Evolutionary conservation across 2,329 filamentous ascomycete species (phyloP), one percentile per base, ranked within the genome.

Genomic region (Hypoxylon sp.): DNA sequence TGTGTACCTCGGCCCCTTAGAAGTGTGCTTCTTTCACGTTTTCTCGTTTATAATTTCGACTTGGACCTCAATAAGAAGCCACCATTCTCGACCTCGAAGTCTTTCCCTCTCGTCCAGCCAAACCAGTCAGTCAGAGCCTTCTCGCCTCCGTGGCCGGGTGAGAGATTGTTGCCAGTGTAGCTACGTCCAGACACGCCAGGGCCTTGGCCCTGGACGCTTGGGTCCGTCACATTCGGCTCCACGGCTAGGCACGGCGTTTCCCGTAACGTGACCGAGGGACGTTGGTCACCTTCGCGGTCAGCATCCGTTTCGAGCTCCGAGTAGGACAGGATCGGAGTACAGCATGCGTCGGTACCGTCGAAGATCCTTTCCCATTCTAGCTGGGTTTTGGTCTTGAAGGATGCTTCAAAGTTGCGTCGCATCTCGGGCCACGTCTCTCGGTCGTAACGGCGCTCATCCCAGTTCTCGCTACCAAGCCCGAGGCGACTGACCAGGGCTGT

Each of bases 261-360:
- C 31, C 80, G 82, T 68, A 97, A 74, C 29, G 86, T 86, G 8
- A 93, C 89, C 1, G 82, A 76, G 1, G 90, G 89, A 59, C 90
- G 76, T 75, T 91, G 89, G 64, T 92, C 89, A 42, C 88, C 84
- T 69, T 87, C 85, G 45, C 79, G 76, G n/a, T 55, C 60, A 7
- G 70, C 47, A 29, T 77, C 71, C 2, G 58, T 67, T 66, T 71
- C 65, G 29, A 69, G 58, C 70, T 77, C 76, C n/a, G 66, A 69
- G 64, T 92, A 90, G 27, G 87, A 87, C 37, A 97, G 78, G 1
- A 98, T 90, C 0, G 94, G 94, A n/a, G 91, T 92, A 62, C 89
- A 92, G 73, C 94, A 98, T 1, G 94, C 94, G 76, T 98, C 94
- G 0, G 90, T 95, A 9, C 90, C 91, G 72, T 96, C 91, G 72